Evolutionary conservation across 2,329 filamentous ascomycete genomes (phyloP).

Genomic region (Hymenoscyphus occultus): DNA sequence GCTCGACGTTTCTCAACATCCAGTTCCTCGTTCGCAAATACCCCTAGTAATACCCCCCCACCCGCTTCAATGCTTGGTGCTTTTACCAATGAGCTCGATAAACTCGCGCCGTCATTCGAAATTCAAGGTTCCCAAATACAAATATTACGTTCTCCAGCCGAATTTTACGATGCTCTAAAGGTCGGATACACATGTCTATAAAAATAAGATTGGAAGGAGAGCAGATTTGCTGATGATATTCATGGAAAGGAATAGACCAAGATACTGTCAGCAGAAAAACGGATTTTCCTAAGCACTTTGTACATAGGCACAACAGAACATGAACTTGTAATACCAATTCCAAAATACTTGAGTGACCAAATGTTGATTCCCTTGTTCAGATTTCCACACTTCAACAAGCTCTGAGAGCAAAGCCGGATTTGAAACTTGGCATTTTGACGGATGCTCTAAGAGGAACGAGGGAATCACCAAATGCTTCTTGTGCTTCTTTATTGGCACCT

Average conservation of each 20-base stretch:
- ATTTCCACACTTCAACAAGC: constrained; percentile 75
- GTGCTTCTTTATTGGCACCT: constrained; percentile 81
- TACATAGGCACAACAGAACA: constrained; percentile 94
- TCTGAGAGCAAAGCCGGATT: constrained; percentile 67
- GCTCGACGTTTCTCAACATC: constrained; percentile 34
- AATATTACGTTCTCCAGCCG: constrained; percentile 75
- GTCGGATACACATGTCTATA: constrained; percentile 43
- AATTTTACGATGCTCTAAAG: constrained; percentile 91
- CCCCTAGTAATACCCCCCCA: constrained; percentile 38
- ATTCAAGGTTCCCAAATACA: constrained; percentile 76
- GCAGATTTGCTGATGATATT: constrained; percentile 29
- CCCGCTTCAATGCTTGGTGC: constrained; percentile 53
- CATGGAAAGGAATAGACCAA: constrained; percentile 55
- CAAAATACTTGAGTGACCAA: constrained; percentile 18
- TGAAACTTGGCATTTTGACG: constrained; percentile 85
- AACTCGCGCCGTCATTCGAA: constrained; percentile 85
- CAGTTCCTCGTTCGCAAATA: constrained; percentile 20
- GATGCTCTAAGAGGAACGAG: constrained; percentile 89
- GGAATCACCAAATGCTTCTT: constrained; percentile 81
- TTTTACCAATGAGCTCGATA: constrained; percentile 75
- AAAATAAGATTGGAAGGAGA: constrained; percentile 5
- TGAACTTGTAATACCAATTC: constrained; percentile 60
- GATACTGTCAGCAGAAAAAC: constrained; percentile 72
- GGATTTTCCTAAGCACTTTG: constrained; percentile 90
- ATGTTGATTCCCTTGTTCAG: constrained; percentile 39